A percentile compares a stretch with the other conserved stretches of the same genome.
phyloP scores from a whole-genome alignment of 192 early-diverging fungal genomes.

The Linnemannia schmuckeri region DNA sequence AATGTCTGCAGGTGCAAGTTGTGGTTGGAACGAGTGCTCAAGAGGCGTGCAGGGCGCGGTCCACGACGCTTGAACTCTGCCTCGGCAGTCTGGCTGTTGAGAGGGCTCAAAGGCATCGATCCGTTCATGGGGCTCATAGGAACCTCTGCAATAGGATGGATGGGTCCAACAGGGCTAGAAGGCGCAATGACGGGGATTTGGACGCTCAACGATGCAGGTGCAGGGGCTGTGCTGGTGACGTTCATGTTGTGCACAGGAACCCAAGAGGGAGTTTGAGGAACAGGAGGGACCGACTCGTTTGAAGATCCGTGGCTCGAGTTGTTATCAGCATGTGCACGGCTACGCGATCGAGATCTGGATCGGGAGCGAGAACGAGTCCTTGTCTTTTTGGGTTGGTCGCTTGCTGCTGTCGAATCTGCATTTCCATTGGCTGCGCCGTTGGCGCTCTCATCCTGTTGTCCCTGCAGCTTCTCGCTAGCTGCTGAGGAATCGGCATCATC shows the following conservation, averaged over 20 bases:
- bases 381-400: slow-evolving; percentile 38
- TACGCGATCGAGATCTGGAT: slow-evolving; percentile 43
- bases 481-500: not conserved
- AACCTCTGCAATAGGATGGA: slow-evolving; percentile 3
- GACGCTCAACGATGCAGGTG: slow-evolving; percentile 11
- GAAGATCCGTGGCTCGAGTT: slow-evolving; percentile 35
- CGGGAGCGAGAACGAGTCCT: slow-evolving; percentile 46
- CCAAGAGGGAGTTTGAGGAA: slow-evolving; percentile 52
- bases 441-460: not conserved
- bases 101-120: not conserved
- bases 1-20: slow-evolving; percentile 42
- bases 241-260: slow-evolving; percentile 47
- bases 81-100: not conserved
- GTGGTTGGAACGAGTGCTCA: slow-evolving; percentile 44
- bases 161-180: not conserved
- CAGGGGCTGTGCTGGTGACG: slow-evolving; percentile 13
- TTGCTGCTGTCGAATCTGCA: not conserved
- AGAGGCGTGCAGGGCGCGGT: slow-evolving; percentile 43
- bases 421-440: slow-evolving; percentile 4
- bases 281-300: slow-evolving; percentile 41
- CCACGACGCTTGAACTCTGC: slow-evolving; percentile 51
- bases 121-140: slow-evolving; percentile 24
- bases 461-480: not conserved
- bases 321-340: slow-evolving; percentile 36
- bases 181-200: not conserved